These are phyloP conservation scores for Diaporthe citri DNA, from an alignment of 2,329 filamentous ascomycete genomes.

Conservation along the genomic window DNA sequence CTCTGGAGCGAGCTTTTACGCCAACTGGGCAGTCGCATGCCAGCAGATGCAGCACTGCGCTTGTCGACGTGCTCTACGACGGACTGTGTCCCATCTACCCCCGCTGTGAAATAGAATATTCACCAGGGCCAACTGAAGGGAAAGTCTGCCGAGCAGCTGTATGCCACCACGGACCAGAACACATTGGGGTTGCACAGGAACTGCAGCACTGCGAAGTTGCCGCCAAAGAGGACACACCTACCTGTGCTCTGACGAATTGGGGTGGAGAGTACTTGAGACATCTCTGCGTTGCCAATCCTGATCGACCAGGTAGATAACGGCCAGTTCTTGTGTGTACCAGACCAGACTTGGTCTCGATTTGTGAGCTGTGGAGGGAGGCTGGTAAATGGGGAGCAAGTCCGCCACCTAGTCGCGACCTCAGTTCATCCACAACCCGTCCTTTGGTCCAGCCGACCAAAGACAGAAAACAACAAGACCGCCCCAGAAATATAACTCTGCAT, in stretches of 20 bases:
- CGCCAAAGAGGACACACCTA: slow-evolving; percentile 34
- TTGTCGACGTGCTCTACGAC: slow-evolving; percentile 33
- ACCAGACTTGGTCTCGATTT: slow-evolving; percentile 33
- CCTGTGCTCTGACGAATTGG: slow-evolving; percentile 21
- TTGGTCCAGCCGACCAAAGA: slow-evolving; percentile 16
- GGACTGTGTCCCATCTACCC: slow-evolving; percentile 4
- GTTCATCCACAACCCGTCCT: neutral
- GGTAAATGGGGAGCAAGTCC: slow-evolving; percentile 30
- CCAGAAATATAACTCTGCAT: slow-evolving; percentile 49
- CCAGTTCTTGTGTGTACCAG: slow-evolving; percentile 29
- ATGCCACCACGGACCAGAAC: slow-evolving; percentile 33
- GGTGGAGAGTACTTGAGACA: slow-evolving; percentile 44
- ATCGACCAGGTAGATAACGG: slow-evolving; percentile 54
- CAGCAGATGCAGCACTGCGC: slow-evolving; percentile 35
- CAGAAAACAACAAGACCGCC: slow-evolving; percentile 26
- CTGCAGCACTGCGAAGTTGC: slow-evolving; percentile 39
- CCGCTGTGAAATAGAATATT: slow-evolving; percentile 18
- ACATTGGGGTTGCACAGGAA: slow-evolving; percentile 36
- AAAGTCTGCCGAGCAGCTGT: slow-evolving; percentile 28
- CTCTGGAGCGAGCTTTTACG: slow-evolving; percentile 13
- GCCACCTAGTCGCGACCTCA: slow-evolving; percentile 13
- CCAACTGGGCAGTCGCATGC: slow-evolving; percentile 32
- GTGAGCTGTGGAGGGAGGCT: slow-evolving; percentile 31
- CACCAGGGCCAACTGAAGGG: slow-evolving; percentile 6
- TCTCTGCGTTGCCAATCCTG: slow-evolving; percentile 68